A percentile compares a stretch with the other conserved stretches of the same genome.
Conservation (phyloP, 2,329 filamentous ascomycete genomes). For the Pestalotiopsis sp. region DNA sequence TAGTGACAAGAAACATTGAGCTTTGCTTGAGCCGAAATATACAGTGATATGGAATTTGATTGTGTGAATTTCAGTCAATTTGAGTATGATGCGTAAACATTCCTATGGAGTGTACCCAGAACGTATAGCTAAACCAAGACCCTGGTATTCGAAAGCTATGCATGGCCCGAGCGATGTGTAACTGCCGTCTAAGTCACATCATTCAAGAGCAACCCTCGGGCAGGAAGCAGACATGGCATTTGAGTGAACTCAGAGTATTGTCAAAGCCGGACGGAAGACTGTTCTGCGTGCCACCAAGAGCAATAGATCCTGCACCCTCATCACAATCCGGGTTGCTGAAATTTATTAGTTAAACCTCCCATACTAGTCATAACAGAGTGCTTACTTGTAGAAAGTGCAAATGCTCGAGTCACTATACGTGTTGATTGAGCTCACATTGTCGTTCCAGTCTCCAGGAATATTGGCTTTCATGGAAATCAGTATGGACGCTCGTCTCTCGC, state of each 20-base stretch:
- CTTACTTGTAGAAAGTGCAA: conserved; percentile 11
- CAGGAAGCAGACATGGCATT: conserved; percentile 2
- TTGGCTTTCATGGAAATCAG: background rate
- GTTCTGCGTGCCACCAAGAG: background rate
- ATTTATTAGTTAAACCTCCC: background rate
- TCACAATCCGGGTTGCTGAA: conserved; percentile 1
- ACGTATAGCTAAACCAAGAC: no score
- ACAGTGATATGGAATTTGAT: background rate
- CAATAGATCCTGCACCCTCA: background rate
- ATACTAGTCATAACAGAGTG: background rate
- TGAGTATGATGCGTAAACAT: no score
- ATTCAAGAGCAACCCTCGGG: background rate
- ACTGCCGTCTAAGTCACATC: background rate
- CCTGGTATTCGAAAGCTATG: no score
- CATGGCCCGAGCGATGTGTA: no score
- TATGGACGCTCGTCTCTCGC: background rate
- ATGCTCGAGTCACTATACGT: conserved; percentile 1
- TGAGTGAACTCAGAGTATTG: conserved; percentile 6
- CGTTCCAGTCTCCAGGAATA: background rate
- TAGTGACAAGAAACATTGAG: background rate
- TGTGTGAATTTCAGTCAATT: background rate
- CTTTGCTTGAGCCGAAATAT: background rate
- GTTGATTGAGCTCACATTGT: background rate
- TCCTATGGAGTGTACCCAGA: no score
- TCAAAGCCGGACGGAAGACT: conserved; percentile 1